phyloP scores from a whole-genome alignment of 805 yeast genomes.

The Pichia deserticola region DNA sequence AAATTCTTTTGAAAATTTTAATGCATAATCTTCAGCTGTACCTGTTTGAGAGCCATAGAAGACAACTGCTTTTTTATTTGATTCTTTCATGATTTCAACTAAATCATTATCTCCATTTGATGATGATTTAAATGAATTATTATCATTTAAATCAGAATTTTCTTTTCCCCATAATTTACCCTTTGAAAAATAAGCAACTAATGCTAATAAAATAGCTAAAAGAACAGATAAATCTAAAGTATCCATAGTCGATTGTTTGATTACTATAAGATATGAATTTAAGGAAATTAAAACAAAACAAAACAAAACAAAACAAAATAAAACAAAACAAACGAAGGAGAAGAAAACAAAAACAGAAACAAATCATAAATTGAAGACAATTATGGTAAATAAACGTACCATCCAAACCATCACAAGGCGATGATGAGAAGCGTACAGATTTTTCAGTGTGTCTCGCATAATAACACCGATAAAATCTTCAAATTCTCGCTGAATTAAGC shows the following conservation, averaged over 20 bases:
- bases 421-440: no score
- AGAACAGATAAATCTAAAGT: conserved; percentile 65
- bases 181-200: conserved; percentile 59
- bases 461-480: no score
- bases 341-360: no score
- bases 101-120: conserved; percentile 41
- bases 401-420: no score
- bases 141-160: conserved; percentile 14
- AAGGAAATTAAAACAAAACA: no score
- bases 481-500: no score
- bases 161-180: conserved; percentile 43
- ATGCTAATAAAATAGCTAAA: conserved; percentile 56
- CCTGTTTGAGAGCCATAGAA: conserved; percentile 97
- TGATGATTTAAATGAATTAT: conserved; percentile 16
- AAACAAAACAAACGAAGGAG: no score
- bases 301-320: no score
- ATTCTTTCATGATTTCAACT: conserved; percentile 46
- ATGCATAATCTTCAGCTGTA: conserved; percentile 95
- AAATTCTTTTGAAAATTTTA: conserved; percentile 83
- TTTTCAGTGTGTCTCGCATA: no score
- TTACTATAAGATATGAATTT: no score
- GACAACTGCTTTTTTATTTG: conserved; percentile 69
- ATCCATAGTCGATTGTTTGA: conserved; percentile 36
- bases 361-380: no score
- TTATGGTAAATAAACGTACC: no score